Evolutionary conservation across 2,329 filamentous ascomycete genomes (phyloP).

Genomic region (Claviceps arundinis): DNA sequence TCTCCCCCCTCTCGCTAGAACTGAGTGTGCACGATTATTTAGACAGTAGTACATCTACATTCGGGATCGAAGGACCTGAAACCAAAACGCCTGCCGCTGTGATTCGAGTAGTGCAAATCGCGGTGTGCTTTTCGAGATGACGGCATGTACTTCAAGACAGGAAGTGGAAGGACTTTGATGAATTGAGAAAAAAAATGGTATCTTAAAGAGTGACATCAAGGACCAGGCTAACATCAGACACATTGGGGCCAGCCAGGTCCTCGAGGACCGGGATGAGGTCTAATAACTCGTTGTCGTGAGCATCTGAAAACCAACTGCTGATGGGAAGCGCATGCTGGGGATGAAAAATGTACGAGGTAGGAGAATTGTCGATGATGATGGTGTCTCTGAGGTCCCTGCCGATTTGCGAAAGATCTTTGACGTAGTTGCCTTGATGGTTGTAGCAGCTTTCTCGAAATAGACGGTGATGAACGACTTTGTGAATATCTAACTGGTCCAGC

Average conservation of each 20-base stretch:
- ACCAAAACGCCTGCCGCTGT: slow-evolving; percentile 47
- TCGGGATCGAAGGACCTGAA: slow-evolving; percentile 33
- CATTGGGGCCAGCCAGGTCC: slow-evolving; percentile 78
- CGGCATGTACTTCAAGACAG: slow-evolving; percentile 16
- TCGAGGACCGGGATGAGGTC: slow-evolving; percentile 97
- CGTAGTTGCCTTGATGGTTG: slow-evolving; percentile 98
- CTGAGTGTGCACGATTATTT: slow-evolving; percentile 33
- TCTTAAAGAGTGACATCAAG: slow-evolving; percentile 73
- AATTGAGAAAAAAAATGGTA: slow-evolving; percentile 16
- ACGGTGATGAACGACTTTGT: slow-evolving; percentile 89
- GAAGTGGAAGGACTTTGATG: slow-evolving; percentile 16
- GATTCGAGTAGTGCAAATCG: slow-evolving; percentile 26
- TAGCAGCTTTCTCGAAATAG: slow-evolving; percentile 98
- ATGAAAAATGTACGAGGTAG: slow-evolving; percentile 98
- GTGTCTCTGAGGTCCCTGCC: slow-evolving; percentile 92
- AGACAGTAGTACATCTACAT: slow-evolving; percentile 39
- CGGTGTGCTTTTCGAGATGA: slow-evolving; percentile 18
- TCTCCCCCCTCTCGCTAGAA: slow-evolving; percentile 2
- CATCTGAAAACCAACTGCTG: slow-evolving; percentile 99
- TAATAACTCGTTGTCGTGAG: slow-evolving; percentile 95
- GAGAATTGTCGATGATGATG: slow-evolving; percentile 99
- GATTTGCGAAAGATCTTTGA: slow-evolving; percentile 96
- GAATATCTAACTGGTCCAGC: slow-evolving; percentile 91
- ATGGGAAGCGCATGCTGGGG: slow-evolving; percentile 97
- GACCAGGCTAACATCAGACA: slow-evolving; percentile 92